Conservation (phyloP, 768 basidiomycete species). For the Termitomyces sp. region DNA sequence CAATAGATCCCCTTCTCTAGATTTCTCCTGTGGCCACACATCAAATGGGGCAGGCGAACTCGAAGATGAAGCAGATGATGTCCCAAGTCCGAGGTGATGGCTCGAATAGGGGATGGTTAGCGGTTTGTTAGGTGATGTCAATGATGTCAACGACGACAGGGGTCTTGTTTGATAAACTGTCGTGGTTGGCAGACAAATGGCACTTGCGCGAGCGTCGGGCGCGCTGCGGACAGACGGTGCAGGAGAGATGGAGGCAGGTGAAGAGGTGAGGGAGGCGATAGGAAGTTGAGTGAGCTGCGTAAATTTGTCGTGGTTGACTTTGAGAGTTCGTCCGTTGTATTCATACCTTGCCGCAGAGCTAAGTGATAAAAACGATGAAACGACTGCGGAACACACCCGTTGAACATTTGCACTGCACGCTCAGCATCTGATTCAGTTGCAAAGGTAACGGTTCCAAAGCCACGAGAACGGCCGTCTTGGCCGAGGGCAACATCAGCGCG, state of each 20-base stretch:
- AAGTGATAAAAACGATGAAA: neutral
- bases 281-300: constrained; percentile 24
- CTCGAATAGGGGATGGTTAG: neutral
- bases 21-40: neutral
- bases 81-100: neutral
- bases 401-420: constrained; percentile 27
- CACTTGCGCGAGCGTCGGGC: neutral
- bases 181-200: neutral
- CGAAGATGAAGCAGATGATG: neutral
- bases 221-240: neutral
- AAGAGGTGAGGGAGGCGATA: neutral
- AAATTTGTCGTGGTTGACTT: constrained; percentile 91
- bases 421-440: constrained; percentile 81
- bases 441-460: constrained; percentile 90
- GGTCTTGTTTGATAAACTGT: neutral
- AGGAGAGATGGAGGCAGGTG: neutral
- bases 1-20: neutral
- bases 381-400: constrained; percentile 51
- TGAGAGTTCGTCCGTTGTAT: constrained; percentile 79
- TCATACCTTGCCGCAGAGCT: constrained; percentile 54
- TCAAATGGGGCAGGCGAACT: neutral
- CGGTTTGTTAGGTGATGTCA: neutral
- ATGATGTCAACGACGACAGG: neutral
- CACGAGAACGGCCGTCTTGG: constrained; percentile 82
- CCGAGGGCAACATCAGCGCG: constrained; percentile 90